A percentile compares a stretch with the other conserved stretches of the same genome.
These are phyloP conservation scores for Pestalotiopsis sp. DNA, from an alignment of 2,329 filamentous ascomycete species.

Conservation along the genomic window DNA sequence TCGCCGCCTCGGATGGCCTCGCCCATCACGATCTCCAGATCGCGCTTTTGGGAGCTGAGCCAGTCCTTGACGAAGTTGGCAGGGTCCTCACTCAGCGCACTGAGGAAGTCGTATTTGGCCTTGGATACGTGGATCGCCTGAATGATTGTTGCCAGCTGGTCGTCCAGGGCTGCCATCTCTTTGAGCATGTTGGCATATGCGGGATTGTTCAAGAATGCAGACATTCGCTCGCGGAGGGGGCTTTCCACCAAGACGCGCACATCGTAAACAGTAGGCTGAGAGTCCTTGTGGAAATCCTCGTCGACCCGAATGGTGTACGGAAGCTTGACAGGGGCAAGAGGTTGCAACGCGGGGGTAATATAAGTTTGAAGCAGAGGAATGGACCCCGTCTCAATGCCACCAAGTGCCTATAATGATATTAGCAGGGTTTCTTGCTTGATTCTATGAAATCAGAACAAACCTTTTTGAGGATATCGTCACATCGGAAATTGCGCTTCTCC, in stretches of 20 bases:
- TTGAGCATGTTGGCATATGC: constrained; percentile 72
- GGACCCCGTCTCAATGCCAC: constrained; percentile 51
- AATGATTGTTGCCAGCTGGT: constrained; percentile 80
- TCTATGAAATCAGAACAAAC: constrained; percentile 44
- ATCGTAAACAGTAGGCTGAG: constrained; percentile 85
- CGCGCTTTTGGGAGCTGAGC: constrained; percentile 88
- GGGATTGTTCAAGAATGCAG: constrained; percentile 68
- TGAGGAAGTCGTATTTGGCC: constrained; percentile 88
- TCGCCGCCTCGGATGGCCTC: constrained; percentile 70
- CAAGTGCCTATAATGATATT: constrained; percentile 47
- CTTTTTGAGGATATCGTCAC: constrained; percentile 78
- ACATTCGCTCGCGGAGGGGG: constrained; percentile 70
- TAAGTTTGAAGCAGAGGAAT: constrained; percentile 86
- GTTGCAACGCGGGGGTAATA: constrained; percentile 75
- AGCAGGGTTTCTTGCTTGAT: constrained; percentile 61
- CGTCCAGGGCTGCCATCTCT: constrained; percentile 76
- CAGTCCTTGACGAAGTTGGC: constrained; percentile 83
- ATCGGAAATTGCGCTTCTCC: constrained; percentile 89
- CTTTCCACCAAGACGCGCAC: constrained; percentile 84
- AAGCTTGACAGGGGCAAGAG: constrained; percentile 80
- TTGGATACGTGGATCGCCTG: constrained; percentile 84
- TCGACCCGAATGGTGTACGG: constrained; percentile 95
- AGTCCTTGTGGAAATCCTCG: constrained; percentile 73
- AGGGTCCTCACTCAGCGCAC: constrained; percentile 76
- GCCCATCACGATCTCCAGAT: constrained; percentile 85